A percentile compares a stretch with the other conserved stretches of the same genome.
phyloP scores from a whole-genome alignment of 257 asterid species.

The Lavandula angustifolia region DNA sequence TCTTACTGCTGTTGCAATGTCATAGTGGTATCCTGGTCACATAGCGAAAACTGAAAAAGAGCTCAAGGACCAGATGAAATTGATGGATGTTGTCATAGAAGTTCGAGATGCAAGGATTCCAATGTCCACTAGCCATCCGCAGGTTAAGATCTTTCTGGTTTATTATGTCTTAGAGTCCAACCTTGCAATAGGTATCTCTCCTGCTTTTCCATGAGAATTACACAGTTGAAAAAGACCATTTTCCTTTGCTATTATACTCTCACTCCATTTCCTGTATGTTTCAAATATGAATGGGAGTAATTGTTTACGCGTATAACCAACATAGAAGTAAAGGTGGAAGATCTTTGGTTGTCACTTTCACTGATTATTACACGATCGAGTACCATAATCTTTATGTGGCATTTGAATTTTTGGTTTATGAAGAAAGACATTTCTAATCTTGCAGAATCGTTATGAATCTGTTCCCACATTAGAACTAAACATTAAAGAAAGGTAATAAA shows the following conservation, averaged over 20 bases:
- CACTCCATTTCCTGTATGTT: background rate
- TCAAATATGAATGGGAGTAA: background rate
- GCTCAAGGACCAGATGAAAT: constrained; percentile 89
- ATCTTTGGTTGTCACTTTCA: background rate
- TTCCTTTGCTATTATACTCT: background rate
- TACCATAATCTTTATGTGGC: background rate
- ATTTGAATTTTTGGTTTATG: background rate
- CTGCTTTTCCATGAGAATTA: constrained; percentile 15
- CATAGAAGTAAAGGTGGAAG: background rate
- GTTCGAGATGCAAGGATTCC: constrained; percentile 98
- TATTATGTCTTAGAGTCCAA: constrained; percentile 9
- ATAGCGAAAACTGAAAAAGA: constrained; percentile 91
- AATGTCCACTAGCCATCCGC: constrained; percentile 83
- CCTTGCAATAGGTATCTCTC: constrained; percentile 25
- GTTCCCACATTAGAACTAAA: background rate
- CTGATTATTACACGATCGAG: background rate
- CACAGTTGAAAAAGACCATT: background rate
- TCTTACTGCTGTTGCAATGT: constrained; percentile 31
- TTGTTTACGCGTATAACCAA: too few relatives aligned
- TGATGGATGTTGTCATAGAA: constrained; percentile 98
- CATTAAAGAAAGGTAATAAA: background rate
- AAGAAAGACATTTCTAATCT: background rate
- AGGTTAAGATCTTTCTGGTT: constrained; percentile 44
- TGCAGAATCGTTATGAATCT: background rate
- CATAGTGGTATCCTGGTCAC: constrained; percentile 98